These are phyloP conservation scores for Polytolypa hystricis DNA, from an alignment of 2,329 filamentous ascomycete genomes.

Conservation along the genomic window DNA sequence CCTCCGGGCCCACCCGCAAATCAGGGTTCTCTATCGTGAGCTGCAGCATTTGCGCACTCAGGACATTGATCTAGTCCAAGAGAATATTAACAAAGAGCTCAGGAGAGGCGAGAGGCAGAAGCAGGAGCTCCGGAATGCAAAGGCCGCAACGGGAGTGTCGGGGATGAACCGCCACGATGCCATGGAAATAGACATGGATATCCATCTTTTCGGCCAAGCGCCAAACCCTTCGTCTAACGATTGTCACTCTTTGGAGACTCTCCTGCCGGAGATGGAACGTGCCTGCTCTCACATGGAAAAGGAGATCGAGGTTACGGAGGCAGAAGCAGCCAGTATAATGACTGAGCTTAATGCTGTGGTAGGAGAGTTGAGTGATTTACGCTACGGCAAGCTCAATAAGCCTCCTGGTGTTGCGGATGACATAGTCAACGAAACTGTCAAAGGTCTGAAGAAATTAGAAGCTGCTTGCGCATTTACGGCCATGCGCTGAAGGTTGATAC, in stretches of 20 bases:
- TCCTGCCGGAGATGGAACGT: constrained; percentile 58
- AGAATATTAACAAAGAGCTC: constrained; percentile 35
- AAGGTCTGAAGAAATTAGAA: constrained; percentile 53
- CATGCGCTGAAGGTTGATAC: too few relatives aligned
- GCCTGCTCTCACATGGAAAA: constrained; percentile 55
- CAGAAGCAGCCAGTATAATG: constrained; percentile 51
- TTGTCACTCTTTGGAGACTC: constrained; percentile 50
- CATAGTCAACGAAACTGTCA: constrained; percentile 55
- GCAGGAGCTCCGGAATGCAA: constrained; percentile 26
- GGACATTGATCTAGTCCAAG: constrained; percentile 55
- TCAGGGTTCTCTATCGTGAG: constrained; percentile 65
- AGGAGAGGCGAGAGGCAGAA: constrained; percentile 26
- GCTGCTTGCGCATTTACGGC: too few relatives aligned
- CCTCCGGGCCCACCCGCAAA: constrained; percentile 53
- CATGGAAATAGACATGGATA: constrained; percentile 35
- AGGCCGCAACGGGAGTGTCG: constrained; percentile 22
- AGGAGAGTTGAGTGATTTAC: constrained; percentile 66
- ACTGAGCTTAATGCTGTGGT: constrained; percentile 54
- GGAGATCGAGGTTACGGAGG: constrained; percentile 55
- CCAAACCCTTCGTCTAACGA: constrained; percentile 31
- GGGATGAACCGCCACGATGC: constrained; percentile 23
- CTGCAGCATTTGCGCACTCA: constrained; percentile 63
- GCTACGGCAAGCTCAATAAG: constrained; percentile 59
- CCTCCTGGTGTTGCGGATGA: constrained; percentile 44
- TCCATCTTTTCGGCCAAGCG: constrained; percentile 49